phyloP scores from a whole-genome alignment of 805 yeast species.

The Torulaspora gathmanii region DNA sequence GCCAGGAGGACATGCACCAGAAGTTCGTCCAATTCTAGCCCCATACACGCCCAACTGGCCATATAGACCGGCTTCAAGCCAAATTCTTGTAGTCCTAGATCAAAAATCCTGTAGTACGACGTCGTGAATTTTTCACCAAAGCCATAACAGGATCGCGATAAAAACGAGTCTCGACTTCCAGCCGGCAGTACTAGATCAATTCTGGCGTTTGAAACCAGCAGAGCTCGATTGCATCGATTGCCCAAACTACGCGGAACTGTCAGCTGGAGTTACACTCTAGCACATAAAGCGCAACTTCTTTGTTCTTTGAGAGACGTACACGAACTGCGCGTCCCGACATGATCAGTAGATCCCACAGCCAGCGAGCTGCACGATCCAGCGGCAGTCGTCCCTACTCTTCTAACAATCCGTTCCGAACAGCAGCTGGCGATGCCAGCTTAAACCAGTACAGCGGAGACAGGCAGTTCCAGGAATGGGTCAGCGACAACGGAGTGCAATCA shows the following conservation, averaged over 20 bases:
- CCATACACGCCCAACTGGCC: neutral
- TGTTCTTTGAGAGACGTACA: too few relatives aligned
- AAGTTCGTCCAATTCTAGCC: conserved; percentile 33
- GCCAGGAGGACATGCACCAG: conserved; percentile 25
- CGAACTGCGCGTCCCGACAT: conserved; percentile 3
- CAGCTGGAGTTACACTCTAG: neutral
- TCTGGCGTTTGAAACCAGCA: neutral
- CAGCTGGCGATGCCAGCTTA: conserved; percentile 24
- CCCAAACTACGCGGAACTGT: neutral
- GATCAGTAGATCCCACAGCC: conserved; percentile 24
- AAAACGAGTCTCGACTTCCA: neutral
- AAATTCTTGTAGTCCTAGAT: too few relatives aligned
- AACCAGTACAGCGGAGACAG: conserved; percentile 30
- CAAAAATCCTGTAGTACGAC: neutral
- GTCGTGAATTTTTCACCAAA: too few relatives aligned
- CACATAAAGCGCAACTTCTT: neutral
- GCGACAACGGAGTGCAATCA: conserved; percentile 14
- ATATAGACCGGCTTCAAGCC: too few relatives aligned
- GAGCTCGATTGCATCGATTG: neutral
- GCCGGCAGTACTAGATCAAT: neutral
- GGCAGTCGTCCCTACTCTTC: conserved; percentile 46
- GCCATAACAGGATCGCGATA: neutral
- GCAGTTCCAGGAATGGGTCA: conserved; percentile 57
- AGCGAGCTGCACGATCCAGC: conserved; percentile 20
- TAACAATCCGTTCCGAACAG: conserved; percentile 64